Base-by-base conservation (phyloP, 352 stramenopile species). In the Phytophthora brassicae region DNA sequence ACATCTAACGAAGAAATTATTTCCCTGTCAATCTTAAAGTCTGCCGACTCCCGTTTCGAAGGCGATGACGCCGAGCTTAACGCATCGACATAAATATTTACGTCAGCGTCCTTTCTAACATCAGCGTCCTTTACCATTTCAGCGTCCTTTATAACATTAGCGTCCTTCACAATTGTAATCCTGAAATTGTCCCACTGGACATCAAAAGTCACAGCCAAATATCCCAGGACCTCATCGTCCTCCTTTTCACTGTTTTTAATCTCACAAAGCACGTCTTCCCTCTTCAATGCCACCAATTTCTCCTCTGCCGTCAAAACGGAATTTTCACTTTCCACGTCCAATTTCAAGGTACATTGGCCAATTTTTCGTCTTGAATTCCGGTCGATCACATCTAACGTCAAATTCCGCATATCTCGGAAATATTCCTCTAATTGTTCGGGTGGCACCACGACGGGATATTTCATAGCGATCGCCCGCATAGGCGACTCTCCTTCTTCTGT, bases 351-450 rank as follows among this genome's bases (percentile, higher is more conserved):
- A 31, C 70, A 80, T 20, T 65, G 54, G 4, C 81, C 82, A 22
- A 75, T 57, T 26, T 76, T 75, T 19, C 60, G 77, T 11, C 77
- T 54, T 1, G 73, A 75, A 3, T 26, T 28, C 29, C 75, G 75
- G 49, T 92, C 81, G 24, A 89, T 77, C 52, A 92, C 78, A 23
- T 92, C 83, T 17, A 90, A 43, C 33, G 64, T 56, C 22, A 92
- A 60, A 52, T 84, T 47, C 51, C 66, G 63, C 79, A 86, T 84
- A 47, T 86, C 79, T 11, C 66, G 49, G 22, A 89, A 80, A 55
- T 89, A 89, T 26, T 75, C 79, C 19, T 77, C 16, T n/a, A 89
- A 54, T 23, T 73, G 62, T 17, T 64, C 50, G 0, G 78, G 59
- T 6, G 49, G 38, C 23, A 75, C 79, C 6, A 26, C 57, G 9